Conservation (phyloP, 192 early-diverging fungal species). For the Coemansia sp. region DNA sequence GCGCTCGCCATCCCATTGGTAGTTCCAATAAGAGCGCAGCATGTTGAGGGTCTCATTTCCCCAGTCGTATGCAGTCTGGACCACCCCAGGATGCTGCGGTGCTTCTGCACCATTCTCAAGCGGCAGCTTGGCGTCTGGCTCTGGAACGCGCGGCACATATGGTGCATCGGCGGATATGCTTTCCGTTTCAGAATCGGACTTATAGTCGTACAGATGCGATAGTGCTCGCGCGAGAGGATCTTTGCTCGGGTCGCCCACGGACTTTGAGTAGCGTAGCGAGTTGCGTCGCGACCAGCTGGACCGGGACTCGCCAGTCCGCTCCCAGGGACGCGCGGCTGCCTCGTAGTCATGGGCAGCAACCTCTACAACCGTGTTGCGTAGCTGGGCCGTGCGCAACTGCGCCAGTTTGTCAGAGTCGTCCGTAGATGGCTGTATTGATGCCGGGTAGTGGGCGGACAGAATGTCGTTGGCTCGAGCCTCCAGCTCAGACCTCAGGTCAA, state of each 20-base stretch:
- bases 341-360: conserved; percentile 51
- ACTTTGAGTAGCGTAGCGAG: conserved; percentile 41
- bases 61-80: conserved; percentile 38
- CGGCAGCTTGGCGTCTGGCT: background rate
- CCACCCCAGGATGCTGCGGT: conserved; percentile 14
- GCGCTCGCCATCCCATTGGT: conserved; percentile 11
- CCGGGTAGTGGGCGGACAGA: conserved; percentile 44
- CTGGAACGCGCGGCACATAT: conserved; percentile 23
- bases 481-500: conserved; percentile 51
- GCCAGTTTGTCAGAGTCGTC: conserved; percentile 42
- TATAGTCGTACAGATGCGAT: conserved; percentile 36
- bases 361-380: conserved; percentile 48
- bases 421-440: conserved; percentile 43
- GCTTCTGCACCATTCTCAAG: background rate
- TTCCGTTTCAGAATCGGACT: conserved; percentile 19
- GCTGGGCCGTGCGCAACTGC: conserved; percentile 25
- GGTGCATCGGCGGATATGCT: conserved; percentile 21
- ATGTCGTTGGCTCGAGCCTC: conserved; percentile 49
- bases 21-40: conserved; percentile 43
- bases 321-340: conserved; percentile 44
- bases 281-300: conserved; percentile 44
- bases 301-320: conserved; percentile 39
- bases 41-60: conserved; percentile 40
- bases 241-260: conserved; percentile 32
- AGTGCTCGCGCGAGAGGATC: conserved; percentile 44